These are phyloP conservation scores for Mallotus nudiflorus DNA, from an alignment of 345 rosid species.

Conservation along the genomic window DNA sequence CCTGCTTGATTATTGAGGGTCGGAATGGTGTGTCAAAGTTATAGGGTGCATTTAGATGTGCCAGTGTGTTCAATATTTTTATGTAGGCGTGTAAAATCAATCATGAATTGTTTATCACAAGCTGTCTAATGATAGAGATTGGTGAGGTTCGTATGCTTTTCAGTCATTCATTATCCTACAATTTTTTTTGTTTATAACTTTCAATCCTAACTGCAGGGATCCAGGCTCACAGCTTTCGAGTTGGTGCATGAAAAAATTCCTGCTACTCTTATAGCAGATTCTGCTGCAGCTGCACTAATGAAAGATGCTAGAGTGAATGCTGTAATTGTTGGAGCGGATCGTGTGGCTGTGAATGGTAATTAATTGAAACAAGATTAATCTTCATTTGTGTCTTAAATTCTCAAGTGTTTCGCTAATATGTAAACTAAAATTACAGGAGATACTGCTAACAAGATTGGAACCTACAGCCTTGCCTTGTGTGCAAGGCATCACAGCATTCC, in stretches of 20 bases:
- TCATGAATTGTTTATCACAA: neutral
- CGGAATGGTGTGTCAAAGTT: neutral
- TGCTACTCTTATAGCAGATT: constrained; percentile 86
- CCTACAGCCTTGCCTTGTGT: constrained; percentile 87
- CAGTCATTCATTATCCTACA: neutral
- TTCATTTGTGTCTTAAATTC: constrained; percentile 9
- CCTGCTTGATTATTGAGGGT: neutral
- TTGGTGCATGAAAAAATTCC: constrained; percentile 86
- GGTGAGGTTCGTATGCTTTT: neutral
- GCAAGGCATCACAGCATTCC: constrained; percentile 71
- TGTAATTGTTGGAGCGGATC: constrained; percentile 91
- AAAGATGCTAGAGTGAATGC: constrained; percentile 73
- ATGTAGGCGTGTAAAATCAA: neutral
- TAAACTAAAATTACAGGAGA: constrained; percentile 56
- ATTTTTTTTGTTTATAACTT: neutral
- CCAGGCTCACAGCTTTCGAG: constrained; percentile 95
- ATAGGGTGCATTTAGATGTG: neutral
- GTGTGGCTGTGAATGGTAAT: constrained; percentile 88
- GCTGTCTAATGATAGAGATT: constrained; percentile 1
- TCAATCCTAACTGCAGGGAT: constrained; percentile 53
- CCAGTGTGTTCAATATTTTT: neutral
- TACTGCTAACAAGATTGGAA: constrained; percentile 97
- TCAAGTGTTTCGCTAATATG: neutral
- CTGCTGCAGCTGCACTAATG: constrained; percentile 94
- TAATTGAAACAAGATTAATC: constrained; percentile 6